phyloP scores from a whole-genome alignment of 768 basidiomycete species.

The Panus rudis region DNA sequence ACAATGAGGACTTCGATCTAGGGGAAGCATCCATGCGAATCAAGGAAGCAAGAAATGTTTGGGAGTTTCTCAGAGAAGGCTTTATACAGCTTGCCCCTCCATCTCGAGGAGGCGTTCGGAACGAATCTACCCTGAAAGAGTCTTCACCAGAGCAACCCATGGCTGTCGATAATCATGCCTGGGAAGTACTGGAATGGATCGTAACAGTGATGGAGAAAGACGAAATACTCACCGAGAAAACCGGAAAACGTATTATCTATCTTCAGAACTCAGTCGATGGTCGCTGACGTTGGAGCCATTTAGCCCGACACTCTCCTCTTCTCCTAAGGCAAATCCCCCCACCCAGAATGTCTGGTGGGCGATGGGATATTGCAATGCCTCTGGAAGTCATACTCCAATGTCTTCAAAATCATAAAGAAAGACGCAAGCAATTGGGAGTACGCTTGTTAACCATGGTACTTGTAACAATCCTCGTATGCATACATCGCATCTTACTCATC shows the following conservation, averaged over 20 bases:
- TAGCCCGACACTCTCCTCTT: constrained; percentile 43
- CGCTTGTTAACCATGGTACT: constrained; percentile 26
- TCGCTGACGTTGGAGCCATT: constrained; percentile 6
- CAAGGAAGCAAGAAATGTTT: constrained; percentile 45
- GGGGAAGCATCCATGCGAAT: constrained; percentile 49
- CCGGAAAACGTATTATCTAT: constrained; percentile 30
- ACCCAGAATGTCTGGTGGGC: constrained; percentile 37
- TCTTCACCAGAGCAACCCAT: constrained; percentile 14
- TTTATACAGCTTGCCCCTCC: constrained; percentile 28
- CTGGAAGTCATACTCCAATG: constrained; percentile 36
- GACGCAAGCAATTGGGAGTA: constrained; percentile 17
- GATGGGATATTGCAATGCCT: constrained; percentile 50
- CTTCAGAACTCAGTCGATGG: not conserved
- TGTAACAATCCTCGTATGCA: too few relatives aligned
- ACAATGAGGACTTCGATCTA: constrained; percentile 48
- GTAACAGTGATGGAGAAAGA: constrained; percentile 64
- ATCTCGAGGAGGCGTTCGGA: not conserved
- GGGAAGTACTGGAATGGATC: constrained; percentile 69
- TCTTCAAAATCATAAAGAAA: constrained; percentile 22
- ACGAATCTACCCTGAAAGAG: constrained; percentile 20
- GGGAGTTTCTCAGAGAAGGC: constrained; percentile 53
- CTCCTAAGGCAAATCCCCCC: constrained; percentile 54
- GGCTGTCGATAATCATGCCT: constrained; percentile 54
- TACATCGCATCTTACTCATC: too few relatives aligned
- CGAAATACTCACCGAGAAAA: constrained; percentile 31